Percentiles rank a stretch among this genome's conserved stretches.
Conservation (phyloP, 768 basidiomycete genomes). For the Suillus bovinus region DNA sequence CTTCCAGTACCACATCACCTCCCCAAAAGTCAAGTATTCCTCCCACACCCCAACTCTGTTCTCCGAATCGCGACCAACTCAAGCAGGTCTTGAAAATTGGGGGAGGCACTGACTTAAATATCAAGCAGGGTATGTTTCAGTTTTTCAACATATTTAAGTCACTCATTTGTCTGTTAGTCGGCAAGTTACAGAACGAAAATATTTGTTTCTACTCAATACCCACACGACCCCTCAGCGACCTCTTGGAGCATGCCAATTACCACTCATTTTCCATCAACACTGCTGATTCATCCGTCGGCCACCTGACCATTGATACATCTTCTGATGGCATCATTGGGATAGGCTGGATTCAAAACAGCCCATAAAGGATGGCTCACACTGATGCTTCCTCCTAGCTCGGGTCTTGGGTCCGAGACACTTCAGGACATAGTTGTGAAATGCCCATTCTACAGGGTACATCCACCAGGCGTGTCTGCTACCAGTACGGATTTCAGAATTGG, state of each 20-base stretch:
- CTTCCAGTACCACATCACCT: no score
- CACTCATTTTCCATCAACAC: neutral
- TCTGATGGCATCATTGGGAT: neutral
- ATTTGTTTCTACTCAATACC: neutral
- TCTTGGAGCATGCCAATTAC: neutral
- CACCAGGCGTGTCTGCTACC: neutral
- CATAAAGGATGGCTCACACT: slow-evolving; percentile 2
- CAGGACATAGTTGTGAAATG: slow-evolving; percentile 6
- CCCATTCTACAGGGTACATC: neutral
- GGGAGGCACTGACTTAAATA: no score
- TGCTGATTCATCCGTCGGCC: neutral
- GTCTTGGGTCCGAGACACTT: neutral
- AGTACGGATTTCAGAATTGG: neutral
- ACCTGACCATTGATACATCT: neutral
- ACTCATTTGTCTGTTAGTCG: neutral
- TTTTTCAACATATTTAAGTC: no score
- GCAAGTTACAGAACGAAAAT: neutral
- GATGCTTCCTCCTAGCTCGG: neutral
- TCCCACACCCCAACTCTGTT: no score
- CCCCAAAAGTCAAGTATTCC: no score
- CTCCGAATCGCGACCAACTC: no score
- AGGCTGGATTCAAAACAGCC: slow-evolving; percentile 7
- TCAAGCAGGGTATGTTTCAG: no score
- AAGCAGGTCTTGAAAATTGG: no score
- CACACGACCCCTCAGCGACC: neutral